A percentile compares a stretch with the other conserved stretches of the same genome.
These are phyloP conservation scores for Arachis stenosperma DNA, from an alignment of 306 rosid species.

Conservation along the genomic window DNA sequence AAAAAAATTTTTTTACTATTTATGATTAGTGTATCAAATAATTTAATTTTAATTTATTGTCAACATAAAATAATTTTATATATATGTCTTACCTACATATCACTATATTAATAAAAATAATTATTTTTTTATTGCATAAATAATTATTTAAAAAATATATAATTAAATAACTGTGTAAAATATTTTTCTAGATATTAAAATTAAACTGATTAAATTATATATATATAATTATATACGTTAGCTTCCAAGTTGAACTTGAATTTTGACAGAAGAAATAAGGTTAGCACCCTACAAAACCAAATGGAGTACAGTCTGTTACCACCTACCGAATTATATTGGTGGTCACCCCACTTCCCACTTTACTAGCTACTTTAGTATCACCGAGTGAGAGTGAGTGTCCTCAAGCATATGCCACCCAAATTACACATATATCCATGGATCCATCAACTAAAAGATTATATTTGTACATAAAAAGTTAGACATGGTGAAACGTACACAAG, in stretches of 20 bases:
- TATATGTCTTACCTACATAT: background rate
- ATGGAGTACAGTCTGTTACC: conserved; percentile 63
- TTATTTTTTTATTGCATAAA: too few species aligned
- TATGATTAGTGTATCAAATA: too few species aligned
- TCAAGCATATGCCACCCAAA: conserved; percentile 1
- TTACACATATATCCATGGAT: background rate
- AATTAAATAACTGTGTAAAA: too few species aligned
- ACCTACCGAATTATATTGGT: conserved; percentile 27
- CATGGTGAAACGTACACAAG: too few species aligned
- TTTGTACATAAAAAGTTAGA: too few species aligned
- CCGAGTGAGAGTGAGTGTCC: conserved; percentile 24
- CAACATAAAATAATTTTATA: too few species aligned
- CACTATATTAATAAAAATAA: too few species aligned
- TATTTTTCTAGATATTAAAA: too few species aligned
- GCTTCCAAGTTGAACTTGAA: background rate
- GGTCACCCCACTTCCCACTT: conserved; percentile 30
- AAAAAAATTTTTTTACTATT: too few species aligned
- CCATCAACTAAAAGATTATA: too few species aligned
- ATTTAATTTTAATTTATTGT: too few species aligned
- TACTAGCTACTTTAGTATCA: background rate
- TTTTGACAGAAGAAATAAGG: conserved; percentile 1
- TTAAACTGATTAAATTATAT: background rate
- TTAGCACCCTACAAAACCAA: conserved; percentile 37
- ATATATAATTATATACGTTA: background rate
- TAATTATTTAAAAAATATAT: too few species aligned